phyloP scores from a whole-genome alignment of 2,329 filamentous ascomycete genomes.

The Trichoderma guizhouense region DNA sequence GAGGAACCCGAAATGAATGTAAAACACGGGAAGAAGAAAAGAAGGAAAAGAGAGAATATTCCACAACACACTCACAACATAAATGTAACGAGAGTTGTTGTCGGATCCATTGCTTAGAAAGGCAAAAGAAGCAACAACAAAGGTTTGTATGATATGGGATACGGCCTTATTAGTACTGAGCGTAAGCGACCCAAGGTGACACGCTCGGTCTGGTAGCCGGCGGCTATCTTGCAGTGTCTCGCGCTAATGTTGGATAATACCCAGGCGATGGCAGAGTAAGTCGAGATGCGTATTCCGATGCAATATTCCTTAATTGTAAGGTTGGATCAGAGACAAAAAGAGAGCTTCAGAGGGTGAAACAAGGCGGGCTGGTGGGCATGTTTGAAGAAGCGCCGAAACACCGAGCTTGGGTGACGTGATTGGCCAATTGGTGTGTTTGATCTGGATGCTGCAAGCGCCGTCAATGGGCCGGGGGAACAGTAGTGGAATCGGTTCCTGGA shows the following conservation, averaged over 20 bases:
- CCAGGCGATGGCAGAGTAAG: not conserved
- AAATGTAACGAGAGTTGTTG: conserved; percentile 66
- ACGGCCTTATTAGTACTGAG: conserved; percentile 7
- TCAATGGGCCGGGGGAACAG: not conserved
- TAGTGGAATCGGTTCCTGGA: conserved; percentile 8
- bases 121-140: not conserved
- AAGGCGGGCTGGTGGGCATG: conserved; percentile 16
- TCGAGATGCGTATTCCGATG: not conserved
- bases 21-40: conserved; percentile 21
- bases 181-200: not conserved
- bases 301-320: not conserved
- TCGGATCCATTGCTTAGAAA: conserved; percentile 50
- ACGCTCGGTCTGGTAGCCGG: conserved; percentile 4
- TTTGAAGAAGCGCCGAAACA: conserved; percentile 21
- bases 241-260: not conserved
- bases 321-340: not conserved
- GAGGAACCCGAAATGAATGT: conserved; percentile 22
- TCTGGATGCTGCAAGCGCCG: conserved; percentile 19
- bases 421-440: conserved; percentile 17
- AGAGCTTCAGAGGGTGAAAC: conserved; percentile 20
- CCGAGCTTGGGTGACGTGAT: conserved; percentile 12
- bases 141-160: not conserved
- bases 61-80: conserved; percentile 55
- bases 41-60: conserved; percentile 20
- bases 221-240: conserved; percentile 6